Evolutionary conservation across 441 rosid species (phyloP), one percentile per base, ranked within the genome.

Genomic region (Dalechampia spathulata): DNA sequence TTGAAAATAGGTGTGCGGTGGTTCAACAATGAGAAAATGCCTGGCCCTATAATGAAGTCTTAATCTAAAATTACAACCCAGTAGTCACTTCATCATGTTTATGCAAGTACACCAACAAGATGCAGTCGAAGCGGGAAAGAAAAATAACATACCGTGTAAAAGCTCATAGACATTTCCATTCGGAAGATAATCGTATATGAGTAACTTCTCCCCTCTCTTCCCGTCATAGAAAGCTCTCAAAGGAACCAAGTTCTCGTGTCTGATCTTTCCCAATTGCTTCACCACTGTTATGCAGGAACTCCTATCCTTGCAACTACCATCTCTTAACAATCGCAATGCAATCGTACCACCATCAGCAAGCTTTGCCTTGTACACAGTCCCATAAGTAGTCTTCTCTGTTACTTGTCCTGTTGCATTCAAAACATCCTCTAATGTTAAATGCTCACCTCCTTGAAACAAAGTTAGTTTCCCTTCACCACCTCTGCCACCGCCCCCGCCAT

Each of bases 161-260:
- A 82, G 72, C 67, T 91, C 95, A 68, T 86, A 70, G 64, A 91
- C 82, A 64, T 71, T 79, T 67, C 83, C 76, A 57, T 76, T 82
- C 12, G 95, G 96, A 48, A 91, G 83, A 66, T 88, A 84, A 60
- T 91, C 98, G 71, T 88, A 91, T 44, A 88, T 86, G 37, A 91
- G 98, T 32, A 91, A 83, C 83, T 91, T 86, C 69, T 91, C 98
- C 57, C 98, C 96, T 78, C 95, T 80, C 66, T 81, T 91, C 57
- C 98, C 96, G 32, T 88, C 87, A 73, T 91, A 91, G 75, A 86
- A 91, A 60, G 98, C 98, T 79, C 95, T 83, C 65, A 91, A 69
- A 0, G 96, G 93, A 67, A 91, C 78, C 80, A 91, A 70, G 68
- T 76, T 88, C 78, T 88, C 98, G 5, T 91, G 93, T 4, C 98